Evolutionary conservation across 2,329 filamentous ascomycete genomes (phyloP).

Genomic region (Cladosporium sp.): DNA sequence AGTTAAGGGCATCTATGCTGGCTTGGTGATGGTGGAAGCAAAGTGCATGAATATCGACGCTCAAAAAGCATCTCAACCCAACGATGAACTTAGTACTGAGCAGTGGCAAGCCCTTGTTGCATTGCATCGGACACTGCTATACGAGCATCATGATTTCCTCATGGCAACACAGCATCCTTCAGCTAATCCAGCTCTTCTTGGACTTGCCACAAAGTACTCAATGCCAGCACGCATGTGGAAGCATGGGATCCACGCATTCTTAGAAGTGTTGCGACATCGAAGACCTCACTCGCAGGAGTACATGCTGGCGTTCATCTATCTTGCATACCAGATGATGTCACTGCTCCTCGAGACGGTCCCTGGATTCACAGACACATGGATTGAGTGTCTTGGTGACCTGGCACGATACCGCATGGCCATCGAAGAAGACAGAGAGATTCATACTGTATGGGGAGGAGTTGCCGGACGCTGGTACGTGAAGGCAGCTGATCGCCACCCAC

Average conservation of each 20-base stretch:
- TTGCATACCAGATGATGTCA: slow-evolving; percentile 88
- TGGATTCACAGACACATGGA: slow-evolving; percentile 84
- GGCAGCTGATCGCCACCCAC: slow-evolving; percentile 74
- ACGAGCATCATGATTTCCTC: slow-evolving; percentile 61
- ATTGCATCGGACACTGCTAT: slow-evolving; percentile 67
- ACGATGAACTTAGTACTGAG: slow-evolving; percentile 56
- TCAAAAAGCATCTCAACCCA: slow-evolving; percentile 58
- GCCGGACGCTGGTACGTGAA: slow-evolving; percentile 82
- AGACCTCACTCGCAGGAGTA: slow-evolving; percentile 79
- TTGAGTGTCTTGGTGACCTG: slow-evolving; percentile 87
- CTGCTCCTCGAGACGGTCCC: slow-evolving; percentile 83
- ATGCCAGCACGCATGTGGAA: slow-evolving; percentile 97
- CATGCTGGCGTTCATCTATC: slow-evolving; percentile 88
- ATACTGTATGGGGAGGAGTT: slow-evolving; percentile 78
- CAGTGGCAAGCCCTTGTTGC: slow-evolving; percentile 86
- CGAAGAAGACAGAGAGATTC: slow-evolving; percentile 71
- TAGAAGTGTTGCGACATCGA: slow-evolving; percentile 62
- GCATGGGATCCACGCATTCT: slow-evolving; percentile 69
- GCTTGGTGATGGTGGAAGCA: slow-evolving; percentile 80
- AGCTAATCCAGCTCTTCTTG: slow-evolving; percentile 66
- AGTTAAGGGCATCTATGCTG: slow-evolving; percentile 81
- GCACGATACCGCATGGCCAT: slow-evolving; percentile 88
- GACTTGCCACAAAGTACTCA: slow-evolving; percentile 75
- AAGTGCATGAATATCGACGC: slow-evolving; percentile 85
- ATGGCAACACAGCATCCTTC: slow-evolving; percentile 84